Percentiles rank a stretch among this genome's conserved stretches.
Evolutionary conservation across 176 grass and related monocot genomes (phyloP).

Genomic region (Cenchrus fungigraminus): DNA sequence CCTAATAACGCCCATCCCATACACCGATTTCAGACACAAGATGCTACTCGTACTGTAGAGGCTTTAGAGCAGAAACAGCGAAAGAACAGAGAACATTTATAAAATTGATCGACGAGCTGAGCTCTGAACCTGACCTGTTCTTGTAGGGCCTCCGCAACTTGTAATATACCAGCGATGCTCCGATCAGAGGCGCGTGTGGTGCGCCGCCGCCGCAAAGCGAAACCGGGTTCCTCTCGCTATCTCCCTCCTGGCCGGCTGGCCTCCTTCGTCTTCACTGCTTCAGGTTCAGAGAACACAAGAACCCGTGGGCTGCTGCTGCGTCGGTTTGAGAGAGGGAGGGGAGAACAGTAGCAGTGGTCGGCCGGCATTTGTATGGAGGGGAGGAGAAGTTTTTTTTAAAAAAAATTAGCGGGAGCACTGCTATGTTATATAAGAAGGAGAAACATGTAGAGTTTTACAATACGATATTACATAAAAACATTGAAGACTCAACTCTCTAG

Average conservation of each 20-base stretch:
- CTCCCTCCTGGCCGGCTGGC: too few relatives aligned
- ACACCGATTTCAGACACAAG: background rate
- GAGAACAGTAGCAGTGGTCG: background rate
- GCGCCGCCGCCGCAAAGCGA: background rate
- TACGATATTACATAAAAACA: too few relatives aligned
- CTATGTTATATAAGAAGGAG: too few relatives aligned
- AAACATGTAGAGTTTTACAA: too few relatives aligned
- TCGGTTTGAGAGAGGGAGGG: background rate
- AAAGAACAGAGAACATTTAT: background rate
- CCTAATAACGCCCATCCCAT: slow-evolving; percentile 14
- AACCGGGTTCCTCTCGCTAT: background rate
- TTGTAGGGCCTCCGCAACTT: slow-evolving; percentile 6
- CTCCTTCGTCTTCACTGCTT: too few relatives aligned
- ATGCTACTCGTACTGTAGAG: background rate
- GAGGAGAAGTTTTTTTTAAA: background rate
- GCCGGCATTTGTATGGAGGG: slow-evolving; percentile 32
- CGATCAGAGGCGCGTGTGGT: background rate
- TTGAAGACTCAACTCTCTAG: too few relatives aligned
- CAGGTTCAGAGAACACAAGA: slow-evolving; percentile 17
- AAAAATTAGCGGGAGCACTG: too few relatives aligned
- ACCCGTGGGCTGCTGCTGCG: background rate
- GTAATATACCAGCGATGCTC: background rate
- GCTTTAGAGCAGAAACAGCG: background rate
- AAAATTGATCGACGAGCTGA: background rate
- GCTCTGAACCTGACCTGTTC: background rate